Evolutionary conservation across 1,139 yeast species (phyloP), one percentile per base, ranked within the genome.

Genomic region (Keqinozyma sinolaborantium): DNA sequence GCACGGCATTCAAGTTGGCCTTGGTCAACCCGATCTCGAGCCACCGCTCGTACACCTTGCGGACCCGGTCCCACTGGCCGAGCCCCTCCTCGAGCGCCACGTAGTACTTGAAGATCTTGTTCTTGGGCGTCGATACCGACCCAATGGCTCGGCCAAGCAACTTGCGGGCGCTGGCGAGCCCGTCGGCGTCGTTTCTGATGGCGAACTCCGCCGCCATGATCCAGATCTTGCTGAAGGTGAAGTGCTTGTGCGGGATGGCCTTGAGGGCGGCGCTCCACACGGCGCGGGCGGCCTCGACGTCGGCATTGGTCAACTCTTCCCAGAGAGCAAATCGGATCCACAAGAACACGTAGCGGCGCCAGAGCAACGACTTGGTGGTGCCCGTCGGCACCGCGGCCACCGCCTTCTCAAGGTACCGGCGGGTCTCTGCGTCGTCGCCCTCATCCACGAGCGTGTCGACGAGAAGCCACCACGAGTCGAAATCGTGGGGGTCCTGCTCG

Each of bases 391-490:
- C 35, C 3, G 51, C 39, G 0, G 56, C 41, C 1, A 75, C 53
- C 0, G 85, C 75, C 6, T 68, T 55, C 34, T 75, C 33, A 77
- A 46, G 70, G 79, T 2, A 62, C 51, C 6, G 50, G 63, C 36
- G 24, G 58, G 39, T 31, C 50, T 35, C 23, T 16, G 46, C 41
- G 34, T 53, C 53, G 3, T 53, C 43, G 5, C 40, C 59, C 29
- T 56, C 56, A 20, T 64, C 62, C 18, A 59, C 61, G 21, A 77
- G 42, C 14, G 84, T 48, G 14, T 71, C 67, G 2, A 85, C 44
- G 44, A 80, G 79, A 0, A 76, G 54, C 87, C 95, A 87, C 97
- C 97, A 88, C 0, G 78, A 60, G 48, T 83, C 94, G 52, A 77
- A 81, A 54, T 86, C 85, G 1, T 41, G 30, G 0, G 86, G 79